phyloP scores from a whole-genome alignment of 2,329 filamentous ascomycete species.

The Conoideocrella luteorostrata region DNA sequence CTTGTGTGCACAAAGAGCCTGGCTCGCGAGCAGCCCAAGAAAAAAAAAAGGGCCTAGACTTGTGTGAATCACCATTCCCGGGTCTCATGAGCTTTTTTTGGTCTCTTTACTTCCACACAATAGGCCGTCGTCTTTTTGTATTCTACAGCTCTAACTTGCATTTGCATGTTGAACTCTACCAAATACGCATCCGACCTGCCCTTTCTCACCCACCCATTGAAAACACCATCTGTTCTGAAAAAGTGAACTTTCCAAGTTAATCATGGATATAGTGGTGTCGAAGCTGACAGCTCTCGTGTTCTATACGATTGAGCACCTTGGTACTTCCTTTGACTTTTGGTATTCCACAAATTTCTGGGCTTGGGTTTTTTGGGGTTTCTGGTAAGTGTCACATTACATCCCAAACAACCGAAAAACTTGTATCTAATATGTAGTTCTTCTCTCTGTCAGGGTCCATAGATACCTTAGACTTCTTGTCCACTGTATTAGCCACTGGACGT shows the following conservation, averaged over 20 bases:
- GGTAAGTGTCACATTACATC: no score
- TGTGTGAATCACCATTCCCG: no score
- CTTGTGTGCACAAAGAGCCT: slow-evolving; percentile 3
- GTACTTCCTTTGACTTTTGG: slow-evolving; percentile 27
- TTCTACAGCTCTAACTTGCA: neutral
- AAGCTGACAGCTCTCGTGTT: slow-evolving; percentile 14
- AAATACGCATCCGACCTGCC: neutral
- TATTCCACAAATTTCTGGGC: slow-evolving; percentile 42
- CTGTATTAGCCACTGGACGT: slow-evolving; percentile 76
- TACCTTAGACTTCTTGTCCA: slow-evolving; percentile 84
- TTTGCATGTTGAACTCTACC: neutral
- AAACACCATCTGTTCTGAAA: neutral
- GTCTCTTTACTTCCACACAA: no score
- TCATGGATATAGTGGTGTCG: slow-evolving; percentile 2
- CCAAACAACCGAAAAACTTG: no score
- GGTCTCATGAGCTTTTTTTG: no score
- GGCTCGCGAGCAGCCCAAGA: neutral
- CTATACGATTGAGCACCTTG: slow-evolving; percentile 4
- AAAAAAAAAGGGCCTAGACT: no score
- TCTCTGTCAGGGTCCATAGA: slow-evolving; percentile 71
- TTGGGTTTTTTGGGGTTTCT: slow-evolving; percentile 36
- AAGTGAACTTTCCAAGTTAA: neutral
- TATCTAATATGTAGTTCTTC: no score
- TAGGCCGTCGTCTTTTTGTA: neutral
- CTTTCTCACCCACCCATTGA: neutral